Evolutionary conservation across 805 yeast genomes (phyloP), one percentile per base, ranked within the genome.

Genomic region (Kodamaea jinghongensis): DNA sequence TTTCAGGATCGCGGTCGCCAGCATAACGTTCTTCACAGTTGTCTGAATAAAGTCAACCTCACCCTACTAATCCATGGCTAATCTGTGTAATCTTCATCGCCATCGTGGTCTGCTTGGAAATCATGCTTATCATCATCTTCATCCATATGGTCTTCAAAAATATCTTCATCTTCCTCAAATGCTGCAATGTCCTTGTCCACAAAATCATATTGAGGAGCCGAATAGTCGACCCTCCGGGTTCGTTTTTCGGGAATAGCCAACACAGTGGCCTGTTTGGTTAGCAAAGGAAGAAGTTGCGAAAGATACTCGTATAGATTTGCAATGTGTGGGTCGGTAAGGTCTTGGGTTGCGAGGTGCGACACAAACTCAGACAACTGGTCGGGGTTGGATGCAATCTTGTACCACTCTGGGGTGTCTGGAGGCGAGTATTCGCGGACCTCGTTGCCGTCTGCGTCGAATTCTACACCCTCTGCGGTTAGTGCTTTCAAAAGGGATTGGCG

Each of bases 301-400:
- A 68, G 49, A 42, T 64, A 63, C 17, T 58, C 60, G 44, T 53
- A 50, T 47, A 69, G 43, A 36, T 58, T 49, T 17, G 47, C 31
- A 2, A 55, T 43, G 4, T 68, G 67, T 39, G 57, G 31, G 8
- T 36, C 33, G 33, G 20, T 29, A 13, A 60, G 64, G 27, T 66
- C 43, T 29, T 52, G 52, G 9, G n/a, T 16, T 2, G 47, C 45
- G 11, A 69, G 36, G 38, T 46, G 56, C 1, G 47, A 45, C 2
- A 60, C 49, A 46, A 69, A 69, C 3, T 25, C 38, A 9, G 44
- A 38, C 28, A 69, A 51, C 39, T 67, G 66, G 2, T 35, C 45
- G 13, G 51, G 44, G 41, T 54, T 56, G 7, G 61, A 40, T 0
- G 75, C 75, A 2, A 69, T 65, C 41, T 64, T 66, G 41, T 56